A percentile compares a stretch with the other conserved stretches of the same genome.
phyloP scores from a whole-genome alignment of 345 rosid genomes.

The Jatropha curcas region DNA sequence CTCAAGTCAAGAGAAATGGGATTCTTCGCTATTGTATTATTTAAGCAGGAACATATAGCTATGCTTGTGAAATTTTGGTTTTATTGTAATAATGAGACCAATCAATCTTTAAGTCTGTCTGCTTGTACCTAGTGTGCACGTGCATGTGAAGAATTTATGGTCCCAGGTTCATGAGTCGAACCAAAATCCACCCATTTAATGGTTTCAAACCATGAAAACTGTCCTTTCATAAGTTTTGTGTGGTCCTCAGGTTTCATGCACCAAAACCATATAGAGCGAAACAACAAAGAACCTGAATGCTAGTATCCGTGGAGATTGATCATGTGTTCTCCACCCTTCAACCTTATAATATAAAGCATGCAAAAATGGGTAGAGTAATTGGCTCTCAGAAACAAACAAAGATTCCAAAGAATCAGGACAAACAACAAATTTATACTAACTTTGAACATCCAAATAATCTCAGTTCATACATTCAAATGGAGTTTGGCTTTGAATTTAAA shows the following conservation, averaged over 20 bases:
- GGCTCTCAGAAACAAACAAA: neutral
- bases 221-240: neutral
- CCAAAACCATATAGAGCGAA: too few species aligned
- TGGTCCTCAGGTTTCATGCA: neutral
- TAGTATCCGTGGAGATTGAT: neutral
- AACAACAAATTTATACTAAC: neutral
- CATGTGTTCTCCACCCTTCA: neutral
- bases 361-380: neutral
- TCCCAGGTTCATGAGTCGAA: neutral
- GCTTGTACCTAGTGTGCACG: neutral
- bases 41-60: conserved; percentile 7
- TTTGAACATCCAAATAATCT: neutral
- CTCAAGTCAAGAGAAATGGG: conserved; percentile 22
- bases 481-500: conserved; percentile 3
- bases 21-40: conserved; percentile 13
- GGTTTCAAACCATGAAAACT: neutral
- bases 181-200: neutral
- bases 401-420: neutral
- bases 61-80: conserved; percentile 12
- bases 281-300: too few species aligned
- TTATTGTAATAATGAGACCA: neutral
- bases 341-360: too few species aligned
- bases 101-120: neutral
- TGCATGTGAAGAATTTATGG: neutral
- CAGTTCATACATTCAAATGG: conserved; percentile 18